Conservation (phyloP, 148 eudicot species). For the Selenicereus undatus region DNA sequence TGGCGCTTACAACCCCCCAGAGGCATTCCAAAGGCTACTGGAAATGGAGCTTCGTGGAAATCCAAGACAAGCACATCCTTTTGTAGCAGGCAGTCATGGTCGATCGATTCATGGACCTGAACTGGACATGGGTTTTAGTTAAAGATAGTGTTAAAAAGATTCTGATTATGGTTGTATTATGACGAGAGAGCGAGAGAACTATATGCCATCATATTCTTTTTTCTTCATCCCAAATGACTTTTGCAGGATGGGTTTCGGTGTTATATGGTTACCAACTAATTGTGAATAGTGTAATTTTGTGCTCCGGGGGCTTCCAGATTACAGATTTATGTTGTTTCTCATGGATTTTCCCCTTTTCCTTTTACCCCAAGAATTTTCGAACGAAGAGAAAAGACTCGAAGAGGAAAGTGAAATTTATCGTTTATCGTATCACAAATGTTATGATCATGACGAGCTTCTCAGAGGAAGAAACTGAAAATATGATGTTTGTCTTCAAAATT, state of each 20-base stretch:
- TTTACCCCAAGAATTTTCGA: neutral
- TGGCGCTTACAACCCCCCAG: conserved; percentile 49
- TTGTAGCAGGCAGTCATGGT: conserved; percentile 39
- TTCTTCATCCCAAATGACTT: conserved; percentile 21
- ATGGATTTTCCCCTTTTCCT: neutral
- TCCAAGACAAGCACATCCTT: conserved; percentile 54
- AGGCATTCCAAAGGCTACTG: conserved; percentile 72
- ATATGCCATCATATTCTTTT: neutral
- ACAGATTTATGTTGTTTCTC: neutral
- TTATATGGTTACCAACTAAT: conserved; percentile 14
- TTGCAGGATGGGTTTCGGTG: conserved; percentile 17
- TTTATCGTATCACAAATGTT: no score
- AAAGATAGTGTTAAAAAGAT: conserved; percentile 23
- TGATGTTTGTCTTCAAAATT: no score
- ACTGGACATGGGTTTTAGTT: conserved; percentile 51
- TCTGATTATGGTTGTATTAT: conserved; percentile 18
- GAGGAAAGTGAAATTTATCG: no score
- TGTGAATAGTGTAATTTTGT: conserved; percentile 21
- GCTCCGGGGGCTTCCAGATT: neutral
- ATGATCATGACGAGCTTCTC: no score
- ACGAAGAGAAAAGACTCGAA: neutral
- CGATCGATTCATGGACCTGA: conserved; percentile 53
- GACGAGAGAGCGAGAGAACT: neutral
- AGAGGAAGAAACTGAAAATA: no score
- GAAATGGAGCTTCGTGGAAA: conserved; percentile 71